Evolutionary conservation across 1,284 basidiomycete species (phyloP), one percentile per base, ranked within the genome.

Genomic region (Ustilago sp.): DNA sequence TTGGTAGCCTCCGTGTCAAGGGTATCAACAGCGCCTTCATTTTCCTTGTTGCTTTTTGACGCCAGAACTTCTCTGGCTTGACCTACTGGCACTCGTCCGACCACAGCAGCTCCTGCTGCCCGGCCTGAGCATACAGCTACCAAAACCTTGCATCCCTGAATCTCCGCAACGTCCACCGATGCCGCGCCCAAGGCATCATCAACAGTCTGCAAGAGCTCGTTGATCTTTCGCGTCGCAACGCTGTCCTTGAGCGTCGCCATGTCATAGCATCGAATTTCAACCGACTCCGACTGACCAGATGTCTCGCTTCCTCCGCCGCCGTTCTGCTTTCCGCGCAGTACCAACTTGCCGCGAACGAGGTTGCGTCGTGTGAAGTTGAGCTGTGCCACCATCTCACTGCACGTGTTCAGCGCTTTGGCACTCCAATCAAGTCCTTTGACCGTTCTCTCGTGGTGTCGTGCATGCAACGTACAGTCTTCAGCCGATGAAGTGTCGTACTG

Each of bases 141-240:
- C 4, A 80, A 59, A 23, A 82, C 51, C 54, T 80, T 81, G 61
- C 77, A 68, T 38, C 55, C 58, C 15, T 60, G 31, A 8, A 68
- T 50, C 8, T 41, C 63, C 2, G 56, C 48, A n/a, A 69, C 64
- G 15, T 64, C 63, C 12, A 83, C 54, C 19, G 67, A 9, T 1
- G 74, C 69, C 6, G 82, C 82, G 2, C 82, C 82, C 8, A 83
- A 53, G 7, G 82, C 79, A 5, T 77, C 74, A 23, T 83, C 82
- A 32, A 83, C 74, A 8, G 56, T 69, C 23, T 61, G 56, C 53
- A 77, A 23, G 19, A 83, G 64, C 57, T 81, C 80, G 39, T 17
- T 36, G 55, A 74, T 55, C 63, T 66, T 74, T 13, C 65, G 50
- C 31, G 38, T 61, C 50, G 56, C 74, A 3, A 66, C 58, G 0